Evolutionary conservation across 2,329 filamentous ascomycete species (phyloP), one percentile per base, ranked within the genome.

Genomic region (Sarocladium strictum): DNA sequence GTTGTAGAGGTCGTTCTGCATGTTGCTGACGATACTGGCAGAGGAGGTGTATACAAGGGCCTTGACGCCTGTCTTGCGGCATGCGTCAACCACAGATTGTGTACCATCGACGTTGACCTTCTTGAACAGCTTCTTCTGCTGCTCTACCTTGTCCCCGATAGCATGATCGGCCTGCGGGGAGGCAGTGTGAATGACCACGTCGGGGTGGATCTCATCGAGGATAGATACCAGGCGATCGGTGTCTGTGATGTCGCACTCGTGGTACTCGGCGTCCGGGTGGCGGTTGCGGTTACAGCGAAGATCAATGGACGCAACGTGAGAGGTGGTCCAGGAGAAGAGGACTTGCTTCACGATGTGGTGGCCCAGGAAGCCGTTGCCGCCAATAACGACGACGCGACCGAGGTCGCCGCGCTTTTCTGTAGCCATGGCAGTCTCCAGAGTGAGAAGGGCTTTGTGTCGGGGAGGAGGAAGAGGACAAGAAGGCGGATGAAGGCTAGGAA

Each of bases 21-120:
- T 92, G 71, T 97, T 91, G 66, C 89, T 87, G 59, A 96, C 77
- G 58, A 96, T 87, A 57, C 90, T 95, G 53, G 89, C 88, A 54
- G 88, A 94, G 69, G 89, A 94, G 17, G 93, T 97, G 72, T 93
- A 96, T 47, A 97, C 89, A 59, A 97, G 84, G 0, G 82, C 89
- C 71, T 85, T 89, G 64, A 93, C 90, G 58, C 81, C 85, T 35
- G 80, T 79, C 60, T 81, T 76, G 65, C 81, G 80, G 62, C 87
- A 87, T 15, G 89, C 89, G 33, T 86, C 82, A 54, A 97, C 75
- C 50, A 97, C 80, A 60, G 87, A 85, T 60, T 77, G 78, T 14
- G 94, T 97, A 53, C 93, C 93, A 53, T 90, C 86, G 53, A 96
- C 86, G 69, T 97, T 99, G 66, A 97, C 88, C 68, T 85, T 86